A percentile compares a stretch with the other conserved stretches of the same genome.
Evolutionary conservation across 768 basidiomycete genomes (phyloP).

Genomic region (Candolleomyces eurysporus): DNA sequence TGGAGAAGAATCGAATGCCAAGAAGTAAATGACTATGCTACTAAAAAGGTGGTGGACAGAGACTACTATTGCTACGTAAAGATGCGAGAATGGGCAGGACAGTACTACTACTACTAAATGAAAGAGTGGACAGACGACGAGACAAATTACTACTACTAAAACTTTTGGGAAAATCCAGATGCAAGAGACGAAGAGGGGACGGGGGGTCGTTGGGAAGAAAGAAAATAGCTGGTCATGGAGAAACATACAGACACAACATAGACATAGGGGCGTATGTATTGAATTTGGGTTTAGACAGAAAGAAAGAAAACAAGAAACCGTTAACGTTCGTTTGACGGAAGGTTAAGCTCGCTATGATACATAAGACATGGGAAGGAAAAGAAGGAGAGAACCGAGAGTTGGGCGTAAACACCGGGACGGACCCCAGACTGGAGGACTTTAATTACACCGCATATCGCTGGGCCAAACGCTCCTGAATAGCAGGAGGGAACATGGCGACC

Average conservation of each 20-base stretch:
- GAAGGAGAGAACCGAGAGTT: slow-evolving; percentile 2
- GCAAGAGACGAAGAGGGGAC: slow-evolving; percentile 39
- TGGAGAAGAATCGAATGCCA: slow-evolving; percentile 4
- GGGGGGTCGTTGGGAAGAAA: background rate
- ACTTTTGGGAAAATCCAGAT: slow-evolving; percentile 37
- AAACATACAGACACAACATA: slow-evolving; percentile 18
- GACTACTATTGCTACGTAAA: slow-evolving; percentile 5
- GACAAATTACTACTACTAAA: slow-evolving; percentile 35
- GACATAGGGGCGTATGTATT: background rate
- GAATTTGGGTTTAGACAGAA: slow-evolving; percentile 3
- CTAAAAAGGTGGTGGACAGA: slow-evolving; percentile 11
- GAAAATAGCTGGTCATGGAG: slow-evolving; percentile 16
- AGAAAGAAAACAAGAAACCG: slow-evolving; percentile 6
- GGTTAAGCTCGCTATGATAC: slow-evolving; percentile 6
- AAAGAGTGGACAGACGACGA: slow-evolving; percentile 4
- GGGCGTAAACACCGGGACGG: slow-evolving; percentile 1
- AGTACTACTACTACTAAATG: slow-evolving; percentile 18
- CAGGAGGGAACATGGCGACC: slow-evolving; percentile 79
- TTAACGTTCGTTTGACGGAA: slow-evolving; percentile 2
- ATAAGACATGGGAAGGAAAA: background rate
- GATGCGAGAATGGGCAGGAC: slow-evolving; percentile 8
- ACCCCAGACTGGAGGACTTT: background rate
- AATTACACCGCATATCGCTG: slow-evolving; percentile 81
- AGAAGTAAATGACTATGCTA: slow-evolving; percentile 32
- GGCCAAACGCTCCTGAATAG: slow-evolving; percentile 83